Base-by-base conservation (phyloP, 768 basidiomycete species). In the Pulveroboletus sp. region DNA sequence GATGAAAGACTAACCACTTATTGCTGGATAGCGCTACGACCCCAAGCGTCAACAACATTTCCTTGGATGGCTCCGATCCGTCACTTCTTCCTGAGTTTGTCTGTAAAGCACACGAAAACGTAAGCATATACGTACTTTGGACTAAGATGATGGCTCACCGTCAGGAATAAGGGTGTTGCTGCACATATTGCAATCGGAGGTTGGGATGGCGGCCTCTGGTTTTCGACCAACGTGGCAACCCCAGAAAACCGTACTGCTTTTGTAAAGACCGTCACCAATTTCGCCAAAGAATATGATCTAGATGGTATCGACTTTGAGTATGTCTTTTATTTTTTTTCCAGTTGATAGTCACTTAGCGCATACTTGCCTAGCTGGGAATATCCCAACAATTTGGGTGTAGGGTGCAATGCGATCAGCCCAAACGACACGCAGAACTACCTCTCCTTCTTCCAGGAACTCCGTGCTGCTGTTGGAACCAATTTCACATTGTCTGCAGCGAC, bases 341-440 rank as follows among this genome's bases (percentile, higher is more conserved):
- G 16, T 38, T 7, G 29, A 17, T 17, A n/a, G 37, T 1, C 0
- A 21, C 17, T 61, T 6, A 65, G 3, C 14, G 1, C 13, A n/a
- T 16, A 19, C 72, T 50, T 45, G 13, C 34, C 44, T n/a, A 92
- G 90, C 59, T 94, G 92, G 91, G 93, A 95, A 67, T 93, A 87
- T 62, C 92, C 93, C 2, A 79, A 75, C 46, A 56, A 67, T 5
- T 68, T 73, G 43, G 90, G 91, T 29, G 73, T 85, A 2, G 80
- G 80, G 2, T 88, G 88, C 56, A 97, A 95, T 64, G 64, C 64
- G 0, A 74, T 84, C 49, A 67, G 65, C 19, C 7, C 45, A 1
- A 51, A 74, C 44, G 94, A 97, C 64, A 79, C 83, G 0, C 70
- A 77, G 27, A 94, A 97, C 65, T 89, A 87, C 68, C 77, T 94